Base-by-base conservation (phyloP, 768 basidiomycete species). In the Suillus tomentosus region DNA sequence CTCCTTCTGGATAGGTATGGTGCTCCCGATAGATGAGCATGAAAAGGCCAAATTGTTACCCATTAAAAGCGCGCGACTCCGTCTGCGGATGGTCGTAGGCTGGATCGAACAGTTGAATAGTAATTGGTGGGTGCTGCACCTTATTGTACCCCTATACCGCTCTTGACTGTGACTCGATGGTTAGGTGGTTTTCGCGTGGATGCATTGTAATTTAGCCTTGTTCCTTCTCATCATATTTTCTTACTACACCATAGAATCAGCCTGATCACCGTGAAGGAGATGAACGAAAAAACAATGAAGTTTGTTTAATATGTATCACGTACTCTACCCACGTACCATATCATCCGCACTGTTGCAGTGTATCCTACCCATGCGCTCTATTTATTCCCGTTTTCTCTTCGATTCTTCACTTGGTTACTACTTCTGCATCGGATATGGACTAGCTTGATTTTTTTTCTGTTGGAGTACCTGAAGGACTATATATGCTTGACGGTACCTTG, bases 11-110 rank as follows among this genome's bases (percentile, higher is more conserved):
- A 94, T 96, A 79, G 94, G 92, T 0, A 82, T 87, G 74, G 87
- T 96, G 43, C 86, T 98, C 57, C 92, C 95, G 42, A 94, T 98
- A 72, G 94, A 96, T 74, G 92, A 96, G 63, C 84, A 88, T 70
- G 91, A 95, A 79, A 94, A 95, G 74, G 82, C 94, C 14, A 91
- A 95, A 70, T 83, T 99, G 10, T 80, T 96, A 13, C 92, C 94
- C 1, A 88, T 96, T 60, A 85, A 87, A 64, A 91, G 87, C 61
- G 83, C 92, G 0, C 84, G 90, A 34, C 80, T 97, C 66, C 83
- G 96, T 39, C 78, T 99, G 61, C 81, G 90, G 62, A 81, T 99
- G 69, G 90, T 97, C 64, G 92, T 92, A 34, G 91, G 94, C 71
- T 99, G 96, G 96, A 96, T 98, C 70, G 94, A 97, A 78, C 84